phyloP scores from a whole-genome alignment of 2,329 filamentous ascomycete species.

The Trichoderma sp. region DNA sequence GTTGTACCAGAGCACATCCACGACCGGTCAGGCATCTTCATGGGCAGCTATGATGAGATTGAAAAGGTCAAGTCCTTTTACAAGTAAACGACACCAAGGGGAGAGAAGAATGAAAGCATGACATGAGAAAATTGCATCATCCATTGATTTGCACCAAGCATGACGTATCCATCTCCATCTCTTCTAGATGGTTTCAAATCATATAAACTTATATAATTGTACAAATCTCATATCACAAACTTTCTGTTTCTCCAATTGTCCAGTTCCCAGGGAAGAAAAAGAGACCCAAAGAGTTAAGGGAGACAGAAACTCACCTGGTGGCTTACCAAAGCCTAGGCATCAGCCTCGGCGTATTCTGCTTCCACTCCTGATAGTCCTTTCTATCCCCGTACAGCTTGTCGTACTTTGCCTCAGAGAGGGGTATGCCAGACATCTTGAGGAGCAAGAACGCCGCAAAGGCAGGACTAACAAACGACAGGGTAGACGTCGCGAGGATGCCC shows the following conservation, averaged over 20 bases:
- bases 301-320: not conserved
- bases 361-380: slow-evolving; percentile 66
- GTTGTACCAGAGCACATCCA: slow-evolving; percentile 91
- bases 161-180: not conserved
- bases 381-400: slow-evolving; percentile 60
- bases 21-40: slow-evolving; percentile 91
- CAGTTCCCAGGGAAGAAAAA: not conserved
- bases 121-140: not conserved
- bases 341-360: slow-evolving; percentile 62
- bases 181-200: not conserved
- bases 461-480: slow-evolving; percentile 56
- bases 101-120: not conserved
- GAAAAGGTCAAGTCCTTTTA: slow-evolving; percentile 90
- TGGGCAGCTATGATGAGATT: slow-evolving; percentile 91
- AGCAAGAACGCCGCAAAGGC: slow-evolving; percentile 62
- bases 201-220: slow-evolving; percentile 1
- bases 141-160: not conserved
- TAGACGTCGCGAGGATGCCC: slow-evolving; percentile 30
- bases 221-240: not conserved
- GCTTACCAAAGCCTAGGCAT: slow-evolving; percentile 54
- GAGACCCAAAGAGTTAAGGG: too few relatives aligned
- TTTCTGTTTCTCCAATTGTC: not conserved
- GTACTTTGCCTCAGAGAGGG: slow-evolving; percentile 66
- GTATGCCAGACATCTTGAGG: slow-evolving; percentile 61
- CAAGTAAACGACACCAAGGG: slow-evolving; percentile 33